Percentiles rank a stretch among this genome's conserved stretches.
These are phyloP conservation scores for Monascus ruber DNA, from an alignment of 2,329 filamentous ascomycete species.

Conservation along the genomic window DNA sequence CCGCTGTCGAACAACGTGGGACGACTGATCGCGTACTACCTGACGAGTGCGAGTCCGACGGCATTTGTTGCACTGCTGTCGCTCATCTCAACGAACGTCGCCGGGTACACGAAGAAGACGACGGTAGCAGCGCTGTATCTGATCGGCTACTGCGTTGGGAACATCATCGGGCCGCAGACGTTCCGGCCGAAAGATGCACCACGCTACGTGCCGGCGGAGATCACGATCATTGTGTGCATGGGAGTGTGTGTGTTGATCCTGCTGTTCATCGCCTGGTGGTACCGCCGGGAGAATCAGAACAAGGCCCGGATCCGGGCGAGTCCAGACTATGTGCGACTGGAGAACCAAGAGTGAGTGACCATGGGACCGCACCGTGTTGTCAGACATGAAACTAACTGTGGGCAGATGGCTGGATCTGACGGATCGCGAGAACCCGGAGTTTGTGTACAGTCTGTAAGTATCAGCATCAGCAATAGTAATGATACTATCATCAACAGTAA, in stretches of 20 bases:
- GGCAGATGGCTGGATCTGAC: constrained; percentile 49
- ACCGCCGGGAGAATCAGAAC: constrained; percentile 45
- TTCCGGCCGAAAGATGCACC: constrained; percentile 48
- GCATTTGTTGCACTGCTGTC: constrained; percentile 54
- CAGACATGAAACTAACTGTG: background rate
- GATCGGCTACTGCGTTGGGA: constrained; percentile 40
- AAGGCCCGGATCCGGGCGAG: constrained; percentile 43
- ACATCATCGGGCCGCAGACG: constrained; percentile 48
- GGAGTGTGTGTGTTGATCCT: constrained; percentile 43
- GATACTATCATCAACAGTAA: no score
- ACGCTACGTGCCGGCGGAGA: constrained; percentile 51
- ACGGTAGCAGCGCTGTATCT: constrained; percentile 39
- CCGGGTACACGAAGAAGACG: constrained; percentile 44
- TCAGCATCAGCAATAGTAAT: no score
- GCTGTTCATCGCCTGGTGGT: constrained; percentile 54
- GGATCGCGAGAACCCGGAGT: constrained; percentile 54
- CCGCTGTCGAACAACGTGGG: constrained; percentile 47
- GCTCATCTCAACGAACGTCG: constrained; percentile 51
- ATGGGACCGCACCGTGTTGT: background rate
- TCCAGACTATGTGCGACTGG: constrained; percentile 48
- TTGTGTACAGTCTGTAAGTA: constrained; percentile 43
- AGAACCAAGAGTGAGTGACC: constrained; percentile 51
- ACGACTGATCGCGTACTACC: constrained; percentile 53
- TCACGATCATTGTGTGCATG: constrained; percentile 52
- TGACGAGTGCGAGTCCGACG: constrained; percentile 49